Evolutionary conservation across 2,329 filamentous ascomycete genomes (phyloP), one percentile per base, ranked within the genome.

Genomic region (Cytospora paraplurivora): DNA sequence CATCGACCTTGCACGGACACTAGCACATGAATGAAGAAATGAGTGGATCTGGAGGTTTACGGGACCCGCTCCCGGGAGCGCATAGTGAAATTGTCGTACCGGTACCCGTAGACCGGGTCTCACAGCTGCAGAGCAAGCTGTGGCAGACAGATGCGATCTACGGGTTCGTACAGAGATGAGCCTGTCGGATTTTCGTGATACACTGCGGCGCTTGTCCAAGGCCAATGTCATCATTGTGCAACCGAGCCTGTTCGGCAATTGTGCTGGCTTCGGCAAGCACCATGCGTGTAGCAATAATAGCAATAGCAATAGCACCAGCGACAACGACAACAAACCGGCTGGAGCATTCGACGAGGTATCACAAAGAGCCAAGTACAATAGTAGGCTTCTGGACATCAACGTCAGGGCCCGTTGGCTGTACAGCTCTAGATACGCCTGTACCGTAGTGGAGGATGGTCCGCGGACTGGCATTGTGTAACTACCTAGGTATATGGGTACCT

Each of bases 121-220:
- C 59, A 19, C 44, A 61, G 59, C 59, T 49, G 51, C 21, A 38
- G 59, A 38, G 49, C 38, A 55, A 61, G 59, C 59, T 49, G 51
- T 34, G 51, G 59, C 52, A 55, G 51, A 55, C 59, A 55, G 47
- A 55, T 55, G 41, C 59, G 59, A 61, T 61, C 59, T 61, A 61
- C 44, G 21, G 27, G 27, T 27, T 27, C 27, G 6, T 19, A n/a
- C 58, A 41, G 55, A 55, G 51, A 55, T 44, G 41, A 61, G 38
- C 32, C 49, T 61, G 59, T 50, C 49, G 51, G 47, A n/a, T 55
- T 55, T 49, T 55, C 52, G 59, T 50, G 59, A 44, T 55, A 53
- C 33, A 38, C 51, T 55, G 59, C 59, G 51, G 59, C 59, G 54
- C 59, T 61, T 61, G 51, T 61, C 37, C 44, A 47, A 21, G 51